Conservation (phyloP, 75 land plant genomes). For the Picea glauca region DNA sequence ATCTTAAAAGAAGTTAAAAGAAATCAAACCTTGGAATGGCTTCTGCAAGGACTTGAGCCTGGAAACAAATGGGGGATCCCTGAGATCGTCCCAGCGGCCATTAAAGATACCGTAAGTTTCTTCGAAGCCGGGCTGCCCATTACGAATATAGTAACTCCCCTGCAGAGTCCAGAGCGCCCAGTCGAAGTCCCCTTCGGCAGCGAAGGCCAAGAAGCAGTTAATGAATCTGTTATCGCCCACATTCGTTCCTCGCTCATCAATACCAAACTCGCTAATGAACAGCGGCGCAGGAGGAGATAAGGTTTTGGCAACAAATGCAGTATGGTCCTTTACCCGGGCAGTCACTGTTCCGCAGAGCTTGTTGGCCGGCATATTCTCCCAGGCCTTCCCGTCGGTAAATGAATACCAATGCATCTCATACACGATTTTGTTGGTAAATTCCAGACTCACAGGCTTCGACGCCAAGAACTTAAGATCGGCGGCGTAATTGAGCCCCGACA, state of each 20-base stretch:
- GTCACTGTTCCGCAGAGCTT: conserved; percentile 3
- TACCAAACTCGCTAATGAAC: conserved; percentile 51
- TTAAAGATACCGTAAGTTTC: conserved; percentile 40
- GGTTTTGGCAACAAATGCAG: conserved; percentile 5
- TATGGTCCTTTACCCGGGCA: neutral
- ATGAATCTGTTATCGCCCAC: conserved; percentile 25
- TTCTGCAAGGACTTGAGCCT: conserved; percentile 15
- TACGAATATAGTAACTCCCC: conserved; percentile 49
- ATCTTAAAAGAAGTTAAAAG: too few relatives aligned
- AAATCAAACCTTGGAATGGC: conserved; percentile 10
- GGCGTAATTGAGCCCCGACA: conserved; percentile 33
- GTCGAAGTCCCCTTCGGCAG: conserved; percentile 43
- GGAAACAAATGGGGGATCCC: conserved; percentile 19
- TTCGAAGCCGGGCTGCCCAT: conserved; percentile 21
- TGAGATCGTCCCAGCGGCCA: conserved; percentile 20
- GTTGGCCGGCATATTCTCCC: neutral
- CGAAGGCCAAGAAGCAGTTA: conserved; percentile 27
- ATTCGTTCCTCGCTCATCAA: conserved; percentile 27
- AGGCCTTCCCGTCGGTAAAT: conserved; percentile 14
- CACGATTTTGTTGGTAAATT: conserved; percentile 23
- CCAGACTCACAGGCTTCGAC: conserved; percentile 2
- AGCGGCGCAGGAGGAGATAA: conserved; percentile 8
- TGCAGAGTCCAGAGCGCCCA: conserved; percentile 60
- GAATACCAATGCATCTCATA: conserved; percentile 49
- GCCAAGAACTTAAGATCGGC: conserved; percentile 33